These are phyloP conservation scores for Lomentospora prolificans DNA, from an alignment of 2,329 filamentous ascomycete species.

Conservation along the genomic window DNA sequence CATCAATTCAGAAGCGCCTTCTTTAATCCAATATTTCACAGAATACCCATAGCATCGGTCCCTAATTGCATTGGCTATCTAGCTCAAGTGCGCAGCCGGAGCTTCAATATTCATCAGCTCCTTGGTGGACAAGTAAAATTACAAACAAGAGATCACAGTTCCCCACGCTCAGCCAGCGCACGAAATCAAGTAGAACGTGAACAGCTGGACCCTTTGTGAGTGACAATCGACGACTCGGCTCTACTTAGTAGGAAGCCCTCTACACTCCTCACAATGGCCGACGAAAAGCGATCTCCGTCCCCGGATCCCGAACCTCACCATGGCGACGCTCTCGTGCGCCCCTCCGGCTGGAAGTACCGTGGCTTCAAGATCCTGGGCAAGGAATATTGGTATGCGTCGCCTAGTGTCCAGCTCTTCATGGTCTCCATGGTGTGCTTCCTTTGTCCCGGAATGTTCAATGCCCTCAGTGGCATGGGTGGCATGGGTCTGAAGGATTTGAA, in stretches of 20 bases:
- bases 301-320: background rate
- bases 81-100: too few species aligned
- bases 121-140: too few species aligned
- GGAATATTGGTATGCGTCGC: slow-evolving; percentile 63
- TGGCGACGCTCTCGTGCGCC: slow-evolving; percentile 21
- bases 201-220: too few species aligned
- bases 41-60: too few species aligned
- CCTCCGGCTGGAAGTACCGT: slow-evolving; percentile 59
- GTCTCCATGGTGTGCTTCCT: slow-evolving; percentile 48
- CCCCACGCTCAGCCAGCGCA: too few species aligned
- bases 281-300: slow-evolving; percentile 11
- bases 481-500: slow-evolving; percentile 47
- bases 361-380: slow-evolving; percentile 42
- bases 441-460: slow-evolving; percentile 66
- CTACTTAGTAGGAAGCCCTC: too few species aligned
- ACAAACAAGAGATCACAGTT: too few species aligned
- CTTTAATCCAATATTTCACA: background rate
- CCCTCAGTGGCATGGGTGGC: slow-evolving; percentile 54
- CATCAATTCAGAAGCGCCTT: background rate
- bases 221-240: too few species aligned
- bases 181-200: too few species aligned
- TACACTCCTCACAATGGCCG: background rate
- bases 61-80: too few species aligned
- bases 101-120: too few species aligned
- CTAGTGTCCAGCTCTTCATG: slow-evolving; percentile 60